Base-by-base conservation (phyloP, 2,329 filamentous ascomycete genomes). In the Periconia sp. region DNA sequence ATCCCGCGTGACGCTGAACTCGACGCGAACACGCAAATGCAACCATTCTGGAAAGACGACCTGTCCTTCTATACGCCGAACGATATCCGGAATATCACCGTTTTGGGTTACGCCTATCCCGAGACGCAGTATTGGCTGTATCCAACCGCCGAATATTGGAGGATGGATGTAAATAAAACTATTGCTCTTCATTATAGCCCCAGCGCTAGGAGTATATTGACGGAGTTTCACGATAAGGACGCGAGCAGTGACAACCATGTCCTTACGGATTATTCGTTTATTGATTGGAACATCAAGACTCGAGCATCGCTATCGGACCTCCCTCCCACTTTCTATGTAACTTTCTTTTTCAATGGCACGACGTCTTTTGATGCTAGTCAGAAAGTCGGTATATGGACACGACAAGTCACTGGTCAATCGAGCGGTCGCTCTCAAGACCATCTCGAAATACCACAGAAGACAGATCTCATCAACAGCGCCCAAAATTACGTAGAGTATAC, bases 11-110 rank as follows among this genome's bases (percentile, higher is more conserved):
- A 54, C 20, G 53, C 56, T 10, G 44, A 23, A 0, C 80, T 87
- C 56, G 78, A 83, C 56, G 75, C 78, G 0, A 74, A 77, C 37
- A 69, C 63, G 1, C 47, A 49, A 1, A 50, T 87, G 81, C 19
- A 74, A 48, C 72, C 72, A 1, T 74, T 74, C 52, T 63, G 64
- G 43, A 63, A 61, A 13, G 48, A 53, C 0, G 40, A 56, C 0
- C 54, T 53, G 15, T 47, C 45, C 10, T 74, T 73, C 56, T 72
- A 69, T 65, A 72, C 60, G 3, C 62, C 65, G 1, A 65, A 66
- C 15, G 59, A 64, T 5, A 60, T 61, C 18, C 60, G 63, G 42
- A 50, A 65, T 19, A 70, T 66, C 18, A 50, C 54, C 0, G 45
- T 59, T 0, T 54, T 74, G 9, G 69, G 71, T 1, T 74, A 74